A percentile compares a stretch with the other conserved stretches of the same genome.
These are phyloP conservation scores for Nemania sp. DNA, from an alignment of 2,329 filamentous ascomycete species.

Conservation along the genomic window DNA sequence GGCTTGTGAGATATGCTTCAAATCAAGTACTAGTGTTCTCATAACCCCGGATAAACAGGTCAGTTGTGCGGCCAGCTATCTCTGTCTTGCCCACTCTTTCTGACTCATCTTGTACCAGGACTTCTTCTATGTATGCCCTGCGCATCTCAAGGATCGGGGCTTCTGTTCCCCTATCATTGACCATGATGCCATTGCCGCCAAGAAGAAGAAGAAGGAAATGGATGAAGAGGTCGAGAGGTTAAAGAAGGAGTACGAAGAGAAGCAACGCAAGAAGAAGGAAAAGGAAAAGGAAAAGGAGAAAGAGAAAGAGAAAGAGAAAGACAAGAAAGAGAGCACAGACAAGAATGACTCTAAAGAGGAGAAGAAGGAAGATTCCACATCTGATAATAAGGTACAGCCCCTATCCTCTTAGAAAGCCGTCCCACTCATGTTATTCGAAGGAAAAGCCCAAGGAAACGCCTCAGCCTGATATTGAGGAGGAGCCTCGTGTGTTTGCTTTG, in stretches of 20 bases:
- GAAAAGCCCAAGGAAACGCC: constrained; percentile 43
- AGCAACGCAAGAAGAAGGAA: constrained; percentile 68
- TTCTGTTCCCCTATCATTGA: constrained; percentile 80
- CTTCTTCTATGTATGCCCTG: constrained; percentile 88
- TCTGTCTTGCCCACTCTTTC: neutral
- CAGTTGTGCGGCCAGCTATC: constrained; percentile 23
- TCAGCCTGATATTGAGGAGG: constrained; percentile 56
- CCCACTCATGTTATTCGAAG: constrained; percentile 33
- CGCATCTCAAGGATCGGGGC: constrained; percentile 78
- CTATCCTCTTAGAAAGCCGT: neutral
- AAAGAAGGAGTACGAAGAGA: constrained; percentile 79
- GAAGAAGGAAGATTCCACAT: constrained; percentile 45
- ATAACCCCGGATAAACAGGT: constrained; percentile 91
- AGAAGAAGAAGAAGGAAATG: constrained; percentile 66
- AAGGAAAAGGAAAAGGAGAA: constrained; percentile 64
- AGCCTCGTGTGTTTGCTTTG: constrained; percentile 79
- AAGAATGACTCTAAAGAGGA: constrained; percentile 34
- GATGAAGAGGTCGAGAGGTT: constrained; percentile 66
- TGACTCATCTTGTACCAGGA: constrained; percentile 52
- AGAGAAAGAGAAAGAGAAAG: constrained; percentile 49
- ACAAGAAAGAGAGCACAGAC: constrained; percentile 46
- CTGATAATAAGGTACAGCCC: constrained; percentile 36
- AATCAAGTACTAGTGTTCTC: constrained; percentile 81
- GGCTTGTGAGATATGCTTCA: constrained; percentile 89
- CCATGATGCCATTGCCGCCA: constrained; percentile 64